Conservation (phyloP, 2,329 filamentous ascomycete genomes). For the Fusarium nanum region DNA sequence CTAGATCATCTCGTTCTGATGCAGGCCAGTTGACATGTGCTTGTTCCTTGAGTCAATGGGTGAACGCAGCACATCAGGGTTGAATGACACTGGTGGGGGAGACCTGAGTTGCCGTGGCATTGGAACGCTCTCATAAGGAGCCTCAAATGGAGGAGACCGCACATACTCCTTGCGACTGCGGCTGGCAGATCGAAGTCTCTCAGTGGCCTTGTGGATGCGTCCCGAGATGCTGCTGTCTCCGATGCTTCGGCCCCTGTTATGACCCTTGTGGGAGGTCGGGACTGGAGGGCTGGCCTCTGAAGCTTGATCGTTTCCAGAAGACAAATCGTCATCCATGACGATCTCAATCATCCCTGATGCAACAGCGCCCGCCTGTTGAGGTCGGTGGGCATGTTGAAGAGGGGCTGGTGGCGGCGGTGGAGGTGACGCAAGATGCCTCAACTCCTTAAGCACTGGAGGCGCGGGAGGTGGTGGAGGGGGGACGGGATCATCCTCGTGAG, state of each 20-base stretch:
- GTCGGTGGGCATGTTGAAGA: slow-evolving; percentile 58
- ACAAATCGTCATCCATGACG: slow-evolving; percentile 71
- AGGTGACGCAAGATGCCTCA: slow-evolving; percentile 70
- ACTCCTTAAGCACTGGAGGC: slow-evolving; percentile 68
- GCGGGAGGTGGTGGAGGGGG: slow-evolving; percentile 65
- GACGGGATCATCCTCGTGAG: slow-evolving; percentile 62
- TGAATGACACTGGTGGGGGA: slow-evolving; percentile 54
- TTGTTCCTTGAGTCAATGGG: slow-evolving; percentile 51
- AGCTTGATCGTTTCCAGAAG: slow-evolving; percentile 37
- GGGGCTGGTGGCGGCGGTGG: slow-evolving; percentile 72
- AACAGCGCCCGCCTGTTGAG: slow-evolving; percentile 58
- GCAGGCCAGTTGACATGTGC: slow-evolving; percentile 62
- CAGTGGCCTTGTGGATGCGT: slow-evolving; percentile 68
- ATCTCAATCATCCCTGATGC: slow-evolving; percentile 72
- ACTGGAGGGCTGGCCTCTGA: slow-evolving; percentile 42
- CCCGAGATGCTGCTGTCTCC: slow-evolving; percentile 64
- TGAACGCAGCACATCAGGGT: slow-evolving; percentile 52
- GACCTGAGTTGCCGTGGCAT: slow-evolving; percentile 48
- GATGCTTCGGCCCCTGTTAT: slow-evolving; percentile 68
- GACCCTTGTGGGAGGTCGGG: slow-evolving; percentile 58
- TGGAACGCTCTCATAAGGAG: slow-evolving; percentile 58
- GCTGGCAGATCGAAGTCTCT: slow-evolving; percentile 70
- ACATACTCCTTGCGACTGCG: slow-evolving; percentile 61
- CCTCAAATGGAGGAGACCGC: slow-evolving; percentile 46
- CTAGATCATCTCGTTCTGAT: slow-evolving; percentile 68